Conservation (phyloP, 2,329 filamentous ascomycete species). For the Hypoxylon sp. region DNA sequence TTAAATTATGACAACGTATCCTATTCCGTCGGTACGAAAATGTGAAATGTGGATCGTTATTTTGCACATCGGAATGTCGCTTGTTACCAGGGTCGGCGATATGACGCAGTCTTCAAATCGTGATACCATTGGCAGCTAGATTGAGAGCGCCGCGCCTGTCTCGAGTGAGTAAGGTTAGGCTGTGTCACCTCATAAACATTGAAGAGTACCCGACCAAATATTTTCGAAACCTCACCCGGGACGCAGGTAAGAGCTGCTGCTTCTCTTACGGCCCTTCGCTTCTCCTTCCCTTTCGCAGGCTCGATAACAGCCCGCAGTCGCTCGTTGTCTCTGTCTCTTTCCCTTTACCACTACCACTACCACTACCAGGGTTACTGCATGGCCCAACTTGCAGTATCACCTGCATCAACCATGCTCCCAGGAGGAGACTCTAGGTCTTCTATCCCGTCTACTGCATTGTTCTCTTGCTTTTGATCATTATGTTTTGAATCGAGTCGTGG, state of each 20-base stretch:
- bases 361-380: constrained; percentile 38
- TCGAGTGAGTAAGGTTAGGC: constrained; percentile 24
- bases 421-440: constrained; percentile 35
- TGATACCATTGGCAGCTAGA: constrained; percentile 41
- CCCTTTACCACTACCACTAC: constrained; percentile 13
- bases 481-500: constrained; percentile 55
- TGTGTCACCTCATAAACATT: constrained; percentile 42
- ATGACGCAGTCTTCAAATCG: constrained; percentile 48
- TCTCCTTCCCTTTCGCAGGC: constrained; percentile 31
- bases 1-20: constrained; percentile 33
- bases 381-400: constrained; percentile 40
- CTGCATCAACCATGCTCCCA: constrained; percentile 40
- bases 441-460: constrained; percentile 42
- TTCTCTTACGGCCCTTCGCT: constrained; percentile 18
- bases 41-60: constrained; percentile 49
- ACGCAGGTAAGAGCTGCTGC: constrained; percentile 22
- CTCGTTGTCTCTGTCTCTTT: constrained; percentile 32
- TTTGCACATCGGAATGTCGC: constrained; percentile 50
- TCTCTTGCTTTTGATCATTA: constrained; percentile 53
- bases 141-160: constrained; percentile 18
- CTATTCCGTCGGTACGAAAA: constrained; percentile 41
- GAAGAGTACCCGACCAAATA: constrained; percentile 34
- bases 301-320: constrained; percentile 34
- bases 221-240: constrained; percentile 36
- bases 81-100: constrained; percentile 45